These are phyloP conservation scores for Epichloe sylvatica DNA, from an alignment of 2,329 filamentous ascomycete genomes.

Conservation along the genomic window DNA sequence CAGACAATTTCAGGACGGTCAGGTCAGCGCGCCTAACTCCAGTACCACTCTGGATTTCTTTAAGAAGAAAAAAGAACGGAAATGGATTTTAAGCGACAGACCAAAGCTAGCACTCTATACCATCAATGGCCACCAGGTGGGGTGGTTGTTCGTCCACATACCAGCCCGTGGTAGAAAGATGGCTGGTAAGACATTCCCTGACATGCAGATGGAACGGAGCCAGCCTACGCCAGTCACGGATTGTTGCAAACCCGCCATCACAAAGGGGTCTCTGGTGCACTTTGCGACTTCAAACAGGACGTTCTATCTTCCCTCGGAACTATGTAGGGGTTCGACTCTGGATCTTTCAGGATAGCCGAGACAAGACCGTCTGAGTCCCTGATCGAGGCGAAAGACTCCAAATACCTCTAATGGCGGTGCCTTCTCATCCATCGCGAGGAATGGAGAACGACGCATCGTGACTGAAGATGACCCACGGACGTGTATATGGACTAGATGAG, in stretches of 20 bases:
- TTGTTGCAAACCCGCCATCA: neutral
- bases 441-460: neutral
- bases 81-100: no score
- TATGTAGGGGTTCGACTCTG: neutral
- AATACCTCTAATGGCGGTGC: neutral
- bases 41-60: no score
- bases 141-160: neutral
- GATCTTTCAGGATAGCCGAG: neutral
- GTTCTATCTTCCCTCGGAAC: no score
- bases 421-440: neutral
- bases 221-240: neutral
- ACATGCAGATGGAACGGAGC: neutral
- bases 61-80: no score
- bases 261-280: neutral
- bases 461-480: neutral
- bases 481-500: neutral
- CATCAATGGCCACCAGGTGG: neutral
- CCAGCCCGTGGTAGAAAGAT: neutral
- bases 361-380: neutral
- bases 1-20: no score
- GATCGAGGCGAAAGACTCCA: neutral
- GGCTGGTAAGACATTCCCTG: neutral
- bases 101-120: no score
- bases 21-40: no score
- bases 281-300: neutral